These are phyloP conservation scores for Botrytis galanthina DNA, from an alignment of 2,329 filamentous ascomycete genomes.

Conservation along the genomic window DNA sequence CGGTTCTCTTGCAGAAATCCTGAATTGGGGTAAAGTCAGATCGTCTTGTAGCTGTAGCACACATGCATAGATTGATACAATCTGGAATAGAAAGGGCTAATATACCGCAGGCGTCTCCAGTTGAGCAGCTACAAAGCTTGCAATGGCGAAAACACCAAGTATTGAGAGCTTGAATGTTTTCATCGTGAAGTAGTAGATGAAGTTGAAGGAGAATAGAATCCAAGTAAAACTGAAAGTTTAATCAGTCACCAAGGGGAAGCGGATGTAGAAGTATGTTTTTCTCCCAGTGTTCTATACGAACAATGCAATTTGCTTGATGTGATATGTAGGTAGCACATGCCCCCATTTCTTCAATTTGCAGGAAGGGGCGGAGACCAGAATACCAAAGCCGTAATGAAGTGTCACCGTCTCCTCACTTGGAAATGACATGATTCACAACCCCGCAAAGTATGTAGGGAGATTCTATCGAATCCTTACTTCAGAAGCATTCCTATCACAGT, in stretches of 20 bases:
- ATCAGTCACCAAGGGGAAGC: background rate
- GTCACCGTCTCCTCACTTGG: background rate
- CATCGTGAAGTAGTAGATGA: background rate
- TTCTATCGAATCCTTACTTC: background rate
- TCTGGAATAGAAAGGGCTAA: background rate
- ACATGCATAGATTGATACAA: background rate
- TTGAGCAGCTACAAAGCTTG: slow-evolving; percentile 7
- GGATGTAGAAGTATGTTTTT: background rate
- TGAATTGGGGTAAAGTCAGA: background rate
- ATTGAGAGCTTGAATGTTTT: slow-evolving; percentile 9
- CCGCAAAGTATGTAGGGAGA: background rate
- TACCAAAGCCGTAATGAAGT: background rate
- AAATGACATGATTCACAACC: background rate
- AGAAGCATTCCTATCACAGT: background rate
- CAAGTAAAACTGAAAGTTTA: background rate
- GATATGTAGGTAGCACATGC: background rate
- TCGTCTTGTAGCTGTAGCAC: background rate
- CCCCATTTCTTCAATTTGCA: background rate
- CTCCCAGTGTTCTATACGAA: background rate
- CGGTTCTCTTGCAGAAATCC: slow-evolving; percentile 17
- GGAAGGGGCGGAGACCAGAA: background rate
- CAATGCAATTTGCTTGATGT: background rate
- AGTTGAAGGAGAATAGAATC: background rate
- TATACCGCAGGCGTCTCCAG: background rate
- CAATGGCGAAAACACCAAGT: slow-evolving; percentile 11